Evolutionary conservation across 805 yeast genomes (phyloP), one percentile per base, ranked within the genome.

Genomic region (Blastobotrys robertii): DNA sequence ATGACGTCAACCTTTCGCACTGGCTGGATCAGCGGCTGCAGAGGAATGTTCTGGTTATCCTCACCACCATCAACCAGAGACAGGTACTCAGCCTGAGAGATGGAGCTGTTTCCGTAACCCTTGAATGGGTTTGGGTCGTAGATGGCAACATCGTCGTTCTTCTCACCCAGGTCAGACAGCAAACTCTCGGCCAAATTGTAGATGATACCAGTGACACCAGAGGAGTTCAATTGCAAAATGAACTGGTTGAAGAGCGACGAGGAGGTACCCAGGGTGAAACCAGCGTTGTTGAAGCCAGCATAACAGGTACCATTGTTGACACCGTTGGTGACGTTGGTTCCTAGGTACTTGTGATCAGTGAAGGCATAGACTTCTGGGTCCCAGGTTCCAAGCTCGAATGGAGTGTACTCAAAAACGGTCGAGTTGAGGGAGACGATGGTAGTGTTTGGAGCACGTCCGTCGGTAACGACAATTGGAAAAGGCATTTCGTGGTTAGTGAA

Each of bases 381-480:
- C 94, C 94, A 86, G 3, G 94, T 79, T 10, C 96, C 96, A 55
- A 86, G 63, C 57, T 81, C 84, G 53, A 66, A 79, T 10, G 94
- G 88, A 39, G 70, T 72, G 50, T 66, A 38, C 50, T 67, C 72
- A 42, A 61, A 63, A 19, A 63, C 72, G 1, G 95, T 84, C 7
- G 94, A 79, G 65, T 84, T 86, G 29, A 63, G 57, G 46, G 73
- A 69, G 39, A 82, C 64, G 39, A 81, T 69, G 3, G 48, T 39
- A 3, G 81, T 69, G 22, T 76, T 76, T 29, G 58, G 59, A 5
- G 62, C 39, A 70, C 66, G 43, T 62, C 67, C 47, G 67, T 65
- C 49, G 10, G 79, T 74, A 48, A 73, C 79, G 52, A 73, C 66
- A 51, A 80, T 77, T 43, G 82, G 94, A 66, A 74, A 82, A 43